phyloP scores from a whole-genome alignment of 2,329 filamentous ascomycete genomes.

The Macrophomina tecta region DNA sequence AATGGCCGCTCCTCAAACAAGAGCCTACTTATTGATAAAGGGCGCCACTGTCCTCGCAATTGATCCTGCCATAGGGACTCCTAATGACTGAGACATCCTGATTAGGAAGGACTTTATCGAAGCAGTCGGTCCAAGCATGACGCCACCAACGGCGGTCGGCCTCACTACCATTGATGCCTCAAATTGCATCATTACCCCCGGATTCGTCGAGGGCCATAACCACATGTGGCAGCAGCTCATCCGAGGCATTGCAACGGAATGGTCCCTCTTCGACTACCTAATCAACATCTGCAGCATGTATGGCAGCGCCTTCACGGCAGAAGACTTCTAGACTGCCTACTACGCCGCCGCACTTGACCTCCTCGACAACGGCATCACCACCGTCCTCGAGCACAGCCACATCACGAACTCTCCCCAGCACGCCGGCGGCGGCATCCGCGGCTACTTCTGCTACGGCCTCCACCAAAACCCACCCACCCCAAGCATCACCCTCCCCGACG shows the following conservation, averaged over 20 bases:
- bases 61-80: too few relatives aligned
- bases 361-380: neutral
- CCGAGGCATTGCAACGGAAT: neutral
- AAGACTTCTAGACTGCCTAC: neutral
- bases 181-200: neutral
- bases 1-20: too few relatives aligned
- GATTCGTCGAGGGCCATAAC: neutral
- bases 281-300: neutral
- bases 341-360: neutral
- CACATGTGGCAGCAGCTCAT: neutral
- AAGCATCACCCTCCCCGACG: neutral
- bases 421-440: slow-evolving; percentile 11
- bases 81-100: too few relatives aligned
- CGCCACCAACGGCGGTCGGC: neutral
- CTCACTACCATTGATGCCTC: neutral
- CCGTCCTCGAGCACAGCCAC: slow-evolving; percentile 14
- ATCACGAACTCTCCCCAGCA: neutral
- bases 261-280: neutral
- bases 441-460: slow-evolving; percentile 6
- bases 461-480: neutral
- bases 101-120: too few relatives aligned
- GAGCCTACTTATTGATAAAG: too few relatives aligned
- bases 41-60: too few relatives aligned
- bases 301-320: neutral
- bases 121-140: too few relatives aligned